Conservation (phyloP, 352 stramenopile genomes). For the Phytophthora palmivora region DNA sequence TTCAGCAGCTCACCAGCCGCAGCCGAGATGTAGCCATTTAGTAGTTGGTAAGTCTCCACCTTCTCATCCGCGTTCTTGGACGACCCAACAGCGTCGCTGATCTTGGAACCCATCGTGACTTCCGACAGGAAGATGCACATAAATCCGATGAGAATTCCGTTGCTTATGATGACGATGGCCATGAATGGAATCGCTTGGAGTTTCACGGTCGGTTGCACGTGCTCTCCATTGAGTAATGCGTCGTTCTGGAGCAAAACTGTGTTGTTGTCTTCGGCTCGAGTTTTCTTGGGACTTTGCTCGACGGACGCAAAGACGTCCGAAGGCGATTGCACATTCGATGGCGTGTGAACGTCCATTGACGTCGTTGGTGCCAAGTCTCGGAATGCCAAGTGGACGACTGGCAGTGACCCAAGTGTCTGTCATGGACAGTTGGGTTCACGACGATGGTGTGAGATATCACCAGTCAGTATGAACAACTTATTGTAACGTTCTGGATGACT, state of each 20-base stretch:
- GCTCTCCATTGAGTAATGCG: constrained; percentile 9
- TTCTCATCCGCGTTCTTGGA: constrained; percentile 39
- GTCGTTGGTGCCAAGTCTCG: not conserved
- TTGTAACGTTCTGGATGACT: not conserved
- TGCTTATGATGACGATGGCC: constrained; percentile 24
- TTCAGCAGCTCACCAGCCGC: constrained; percentile 36
- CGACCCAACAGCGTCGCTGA: constrained; percentile 41
- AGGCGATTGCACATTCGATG: constrained; percentile 19
- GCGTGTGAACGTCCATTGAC: not conserved
- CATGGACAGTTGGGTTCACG: not conserved
- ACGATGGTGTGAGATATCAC: constrained; percentile 16
- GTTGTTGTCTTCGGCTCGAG: constrained; percentile 11
- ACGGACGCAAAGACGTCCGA: constrained; percentile 9
- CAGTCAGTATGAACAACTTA: not conserved
- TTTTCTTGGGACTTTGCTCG: constrained; percentile 23
- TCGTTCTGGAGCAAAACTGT: constrained; percentile 16
- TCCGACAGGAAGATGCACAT: constrained; percentile 37
- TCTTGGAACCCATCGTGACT: constrained; percentile 37
- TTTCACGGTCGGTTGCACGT: constrained; percentile 29
- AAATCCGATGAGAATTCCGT: constrained; percentile 36
- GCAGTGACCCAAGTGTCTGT: too few species aligned
- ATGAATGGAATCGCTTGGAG: constrained; percentile 32
- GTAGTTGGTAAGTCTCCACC: constrained; percentile 44
- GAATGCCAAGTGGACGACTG: constrained; percentile 10
- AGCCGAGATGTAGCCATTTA: constrained; percentile 47